phyloP scores from a whole-genome alignment of 108 stramenopile genomes.

The Heterococcus sp. region DNA sequence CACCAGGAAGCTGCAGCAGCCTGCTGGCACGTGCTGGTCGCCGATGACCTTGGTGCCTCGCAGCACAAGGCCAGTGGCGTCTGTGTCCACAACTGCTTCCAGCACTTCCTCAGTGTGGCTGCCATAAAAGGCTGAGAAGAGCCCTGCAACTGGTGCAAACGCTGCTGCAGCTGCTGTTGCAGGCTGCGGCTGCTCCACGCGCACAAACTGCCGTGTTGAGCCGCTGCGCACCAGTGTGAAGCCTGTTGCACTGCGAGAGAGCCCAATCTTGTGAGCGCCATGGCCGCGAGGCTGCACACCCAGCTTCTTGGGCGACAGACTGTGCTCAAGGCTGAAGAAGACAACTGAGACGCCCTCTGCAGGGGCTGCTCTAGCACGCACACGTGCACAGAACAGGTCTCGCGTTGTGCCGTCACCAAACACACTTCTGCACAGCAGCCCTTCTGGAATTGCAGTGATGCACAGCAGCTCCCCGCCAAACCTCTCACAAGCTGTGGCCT shows the following conservation, averaged over 20 bases:
- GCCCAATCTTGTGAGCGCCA: neutral
- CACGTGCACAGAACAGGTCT: neutral
- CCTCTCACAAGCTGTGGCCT: neutral
- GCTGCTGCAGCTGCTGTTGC: neutral
- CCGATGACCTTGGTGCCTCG: neutral
- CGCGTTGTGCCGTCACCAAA: neutral
- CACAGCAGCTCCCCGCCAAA: neutral
- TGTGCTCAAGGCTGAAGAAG: neutral
- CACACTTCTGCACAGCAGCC: neutral
- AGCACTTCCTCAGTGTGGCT: neutral
- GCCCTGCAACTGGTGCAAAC: neutral
- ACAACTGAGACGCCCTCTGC: neutral
- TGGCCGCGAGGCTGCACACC: neutral
- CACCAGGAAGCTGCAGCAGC: neutral
- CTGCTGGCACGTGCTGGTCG: neutral
- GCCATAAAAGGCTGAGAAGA: neutral
- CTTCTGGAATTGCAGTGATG: neutral
- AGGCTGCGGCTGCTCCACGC: neutral
- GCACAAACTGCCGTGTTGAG: neutral
- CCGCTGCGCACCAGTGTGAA: neutral
- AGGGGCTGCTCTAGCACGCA: neutral
- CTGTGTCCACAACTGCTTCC: neutral
- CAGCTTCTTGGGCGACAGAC: neutral
- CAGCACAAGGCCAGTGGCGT: neutral
- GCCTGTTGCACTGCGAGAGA: neutral